phyloP scores from a whole-genome alignment of 2,329 filamentous ascomycete species.

The Fusarium sarcochroum region DNA sequence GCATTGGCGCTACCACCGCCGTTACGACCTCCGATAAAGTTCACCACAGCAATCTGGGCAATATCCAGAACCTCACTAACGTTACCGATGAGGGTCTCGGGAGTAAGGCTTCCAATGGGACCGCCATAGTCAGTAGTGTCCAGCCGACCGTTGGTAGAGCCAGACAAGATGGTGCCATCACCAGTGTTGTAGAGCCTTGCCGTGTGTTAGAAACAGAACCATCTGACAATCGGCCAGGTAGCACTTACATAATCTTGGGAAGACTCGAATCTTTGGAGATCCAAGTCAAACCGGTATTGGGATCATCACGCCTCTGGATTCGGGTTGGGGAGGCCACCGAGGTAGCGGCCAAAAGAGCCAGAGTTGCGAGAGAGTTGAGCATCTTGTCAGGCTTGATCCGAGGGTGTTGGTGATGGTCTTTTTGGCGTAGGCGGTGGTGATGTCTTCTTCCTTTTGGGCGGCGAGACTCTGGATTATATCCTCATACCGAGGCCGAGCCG shows the following conservation, averaged over 20 bases:
- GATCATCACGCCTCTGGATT: background rate
- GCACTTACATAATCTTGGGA: conserved; percentile 48
- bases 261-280: conserved; percentile 11
- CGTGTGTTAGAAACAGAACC: too few species aligned
- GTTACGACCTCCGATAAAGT: conserved; percentile 32
- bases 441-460: too few species aligned
- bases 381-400: background rate
- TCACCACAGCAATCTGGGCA: conserved; percentile 50
- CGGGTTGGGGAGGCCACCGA: background rate
- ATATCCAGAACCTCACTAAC: conserved; percentile 51
- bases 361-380: background rate
- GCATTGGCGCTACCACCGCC: background rate
- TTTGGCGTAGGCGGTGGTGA: too few species aligned
- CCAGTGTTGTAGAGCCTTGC: conserved; percentile 8
- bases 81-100: conserved; percentile 49
- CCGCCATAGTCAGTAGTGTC: conserved; percentile 53
- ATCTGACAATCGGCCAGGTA: too few species aligned
- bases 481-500: too few species aligned
- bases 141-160: conserved; percentile 53
- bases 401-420: too few species aligned
- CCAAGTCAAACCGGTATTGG: background rate
- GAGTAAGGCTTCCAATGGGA: conserved; percentile 44
- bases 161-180: conserved; percentile 52
- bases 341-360: background rate
- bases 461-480: too few species aligned